Evolutionary conservation across 1,284 basidiomycete genomes (phyloP), one percentile per base, ranked within the genome.

Genomic region (Tilletia setariae): DNA sequence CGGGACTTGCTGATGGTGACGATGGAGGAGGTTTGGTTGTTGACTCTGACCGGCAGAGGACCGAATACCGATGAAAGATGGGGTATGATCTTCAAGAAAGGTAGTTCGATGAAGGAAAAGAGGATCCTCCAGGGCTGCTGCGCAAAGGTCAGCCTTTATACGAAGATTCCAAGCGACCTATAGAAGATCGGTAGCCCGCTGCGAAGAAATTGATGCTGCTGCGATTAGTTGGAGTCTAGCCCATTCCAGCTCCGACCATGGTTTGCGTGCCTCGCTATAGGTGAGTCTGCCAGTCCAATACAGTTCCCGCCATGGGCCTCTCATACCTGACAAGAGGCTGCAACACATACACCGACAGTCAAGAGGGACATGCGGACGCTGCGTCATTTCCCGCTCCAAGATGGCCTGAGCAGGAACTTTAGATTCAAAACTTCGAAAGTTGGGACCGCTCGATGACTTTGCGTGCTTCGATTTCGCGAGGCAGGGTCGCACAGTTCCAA

Each of bases 11-110:
- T 13, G 51, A 19, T 49, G 46, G 16, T 23, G 46, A 49, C 46
- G 51, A 25, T 30, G 56, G 32, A 35, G 28, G 28, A 59, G 23
- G 28, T 15, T 23, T 59, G 56, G 56, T 61, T 21, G 56, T 61
- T 61, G 28, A 61, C 56, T 61, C 56, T 61, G 56, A 61, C 56
- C 56, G 13, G 56, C 56, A 61, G 56, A 61, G 56, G 56, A 61
- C 56, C 56, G 56, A 61, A 61, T 35, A 40, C 56, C 56, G 28
- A 30, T 32, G 32, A 19, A 11, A 53, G 19, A 16, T 19, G 56
- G 13, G 32, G 56, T 8, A 35, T 11, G 56, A 30, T 9, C 32
- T 61, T 32, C 4, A 4, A 30, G 15, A 61, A 30, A 61, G 56
- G 56, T 32, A 30, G 19, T 61, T 40, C 56, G 56, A 61, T 61